Percentiles rank a stretch among this genome's conserved stretches.
Conservation (phyloP, 371 early-diverging fungal genomes). For the Circinella minor region DNA sequence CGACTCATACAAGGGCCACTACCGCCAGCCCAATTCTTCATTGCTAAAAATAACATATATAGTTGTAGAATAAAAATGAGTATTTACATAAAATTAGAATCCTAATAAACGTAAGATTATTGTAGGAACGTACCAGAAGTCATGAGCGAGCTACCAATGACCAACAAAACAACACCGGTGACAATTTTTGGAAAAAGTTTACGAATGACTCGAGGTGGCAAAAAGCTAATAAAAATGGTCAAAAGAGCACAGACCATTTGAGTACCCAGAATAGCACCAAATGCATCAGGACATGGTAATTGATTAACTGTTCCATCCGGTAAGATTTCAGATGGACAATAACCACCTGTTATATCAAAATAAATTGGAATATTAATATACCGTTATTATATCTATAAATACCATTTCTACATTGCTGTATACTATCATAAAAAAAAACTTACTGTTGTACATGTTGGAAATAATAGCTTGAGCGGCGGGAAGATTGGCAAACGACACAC, state of each 20-base stretch:
- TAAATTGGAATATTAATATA: too few species aligned
- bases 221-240: constrained; percentile 49
- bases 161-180: constrained; percentile 52
- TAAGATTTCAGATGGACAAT: constrained; percentile 47
- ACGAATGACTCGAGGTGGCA: constrained; percentile 55
- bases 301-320: constrained; percentile 46
- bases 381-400: too few species aligned
- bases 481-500: constrained; percentile 45
- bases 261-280: constrained; percentile 63
- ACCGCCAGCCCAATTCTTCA: constrained; percentile 59
- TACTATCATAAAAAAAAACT: constrained; percentile 17
- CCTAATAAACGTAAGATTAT: too few species aligned
- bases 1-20: constrained; percentile 48
- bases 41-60: constrained; percentile 22
- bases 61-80: too few species aligned
- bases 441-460: constrained; percentile 52
- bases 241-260: constrained; percentile 54
- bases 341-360: constrained; percentile 24
- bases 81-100: too few species aligned
- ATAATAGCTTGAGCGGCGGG: constrained; percentile 39
- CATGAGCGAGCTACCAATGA: constrained; percentile 56
- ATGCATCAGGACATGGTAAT: constrained; percentile 58
- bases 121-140: constrained; percentile 8
- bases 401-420: neutral
- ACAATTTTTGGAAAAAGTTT: constrained; percentile 60